Evolutionary conservation across 2,329 filamentous ascomycete genomes (phyloP).

Genomic region (Claviceps sp.): DNA sequence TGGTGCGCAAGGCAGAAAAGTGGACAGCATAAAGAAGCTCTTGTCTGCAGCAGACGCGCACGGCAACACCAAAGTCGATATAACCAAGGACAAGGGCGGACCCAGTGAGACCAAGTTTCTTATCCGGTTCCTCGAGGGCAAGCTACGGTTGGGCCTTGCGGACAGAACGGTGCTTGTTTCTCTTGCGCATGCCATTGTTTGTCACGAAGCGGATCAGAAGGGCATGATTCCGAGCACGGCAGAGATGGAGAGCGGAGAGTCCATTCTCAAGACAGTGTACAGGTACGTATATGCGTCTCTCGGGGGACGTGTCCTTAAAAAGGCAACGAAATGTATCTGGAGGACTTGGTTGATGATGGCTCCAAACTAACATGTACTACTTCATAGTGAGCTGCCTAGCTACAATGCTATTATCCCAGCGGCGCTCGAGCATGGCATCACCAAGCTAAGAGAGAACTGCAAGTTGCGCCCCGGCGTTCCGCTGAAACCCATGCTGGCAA

Average conservation of each 20-base stretch:
- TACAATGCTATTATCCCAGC: constrained; percentile 92
- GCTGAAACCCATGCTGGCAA: constrained; percentile 95
- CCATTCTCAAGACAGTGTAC: constrained; percentile 80
- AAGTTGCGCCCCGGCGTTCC: constrained; percentile 88
- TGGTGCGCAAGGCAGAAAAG: constrained; percentile 80
- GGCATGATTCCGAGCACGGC: constrained; percentile 58
- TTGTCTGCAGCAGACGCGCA: constrained; percentile 78
- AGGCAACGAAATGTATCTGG: not conserved
- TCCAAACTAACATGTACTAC: not conserved
- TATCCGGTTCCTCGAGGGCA: constrained; percentile 86
- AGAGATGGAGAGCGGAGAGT: constrained; percentile 71
- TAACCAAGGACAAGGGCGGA: constrained; percentile 82
- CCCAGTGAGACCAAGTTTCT: constrained; percentile 92
- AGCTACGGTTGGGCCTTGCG: constrained; percentile 78
- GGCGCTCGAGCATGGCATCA: constrained; percentile 75
- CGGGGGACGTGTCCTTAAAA: no score
- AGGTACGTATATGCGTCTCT: constrained; percentile 37
- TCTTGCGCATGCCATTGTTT: constrained; percentile 75
- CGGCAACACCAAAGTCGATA: constrained; percentile 67
- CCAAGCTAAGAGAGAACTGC: constrained; percentile 69
- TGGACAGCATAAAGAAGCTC: constrained; percentile 90
- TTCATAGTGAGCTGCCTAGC: constrained; percentile 62
- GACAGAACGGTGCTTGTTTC: constrained; percentile 87
- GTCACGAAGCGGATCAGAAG: constrained; percentile 63
- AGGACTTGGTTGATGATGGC: not conserved